Evolutionary conservation across 2,329 filamentous ascomycete species (phyloP).

Genomic region (Neonectria magnoliae): DNA sequence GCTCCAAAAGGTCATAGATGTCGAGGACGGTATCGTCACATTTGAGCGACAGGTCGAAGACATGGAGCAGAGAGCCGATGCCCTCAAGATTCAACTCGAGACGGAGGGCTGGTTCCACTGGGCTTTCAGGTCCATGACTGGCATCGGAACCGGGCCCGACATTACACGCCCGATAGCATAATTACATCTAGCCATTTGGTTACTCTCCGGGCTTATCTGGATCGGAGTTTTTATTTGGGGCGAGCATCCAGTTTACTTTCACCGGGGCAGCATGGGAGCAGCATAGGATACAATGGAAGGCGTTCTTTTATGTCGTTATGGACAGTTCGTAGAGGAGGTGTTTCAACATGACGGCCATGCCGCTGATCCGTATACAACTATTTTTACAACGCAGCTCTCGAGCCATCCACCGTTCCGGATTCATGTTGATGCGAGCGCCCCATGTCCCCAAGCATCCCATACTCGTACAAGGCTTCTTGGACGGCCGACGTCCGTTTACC

Average conservation of each 20-base stretch:
- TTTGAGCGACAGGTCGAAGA: constrained; percentile 83
- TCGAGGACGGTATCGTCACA: constrained; percentile 82
- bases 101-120: constrained; percentile 73
- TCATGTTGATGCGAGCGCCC: constrained; percentile 31
- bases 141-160: constrained; percentile 69
- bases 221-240: constrained; percentile 3
- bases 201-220: not conserved
- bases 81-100: constrained; percentile 70
- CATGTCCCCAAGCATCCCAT: constrained; percentile 33
- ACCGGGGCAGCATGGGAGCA: not conserved
- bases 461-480: constrained; percentile 34
- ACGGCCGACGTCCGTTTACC: not conserved
- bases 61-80: constrained; percentile 71
- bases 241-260: constrained; percentile 24
- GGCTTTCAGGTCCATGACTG: constrained; percentile 69
- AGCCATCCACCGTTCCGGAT: constrained; percentile 25
- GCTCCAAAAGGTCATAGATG: constrained; percentile 83
- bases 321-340: constrained; percentile 28
- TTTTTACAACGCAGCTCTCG: constrained; percentile 36
- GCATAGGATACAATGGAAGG: constrained; percentile 19
- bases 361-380: constrained; percentile 37
- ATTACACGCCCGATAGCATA: constrained; percentile 51
- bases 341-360: constrained; percentile 27
- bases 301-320: constrained; percentile 8
- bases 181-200: constrained; percentile 6